Base-by-base conservation (phyloP, 345 rosid genomes). In the Leavenworthia alabamica region DNA sequence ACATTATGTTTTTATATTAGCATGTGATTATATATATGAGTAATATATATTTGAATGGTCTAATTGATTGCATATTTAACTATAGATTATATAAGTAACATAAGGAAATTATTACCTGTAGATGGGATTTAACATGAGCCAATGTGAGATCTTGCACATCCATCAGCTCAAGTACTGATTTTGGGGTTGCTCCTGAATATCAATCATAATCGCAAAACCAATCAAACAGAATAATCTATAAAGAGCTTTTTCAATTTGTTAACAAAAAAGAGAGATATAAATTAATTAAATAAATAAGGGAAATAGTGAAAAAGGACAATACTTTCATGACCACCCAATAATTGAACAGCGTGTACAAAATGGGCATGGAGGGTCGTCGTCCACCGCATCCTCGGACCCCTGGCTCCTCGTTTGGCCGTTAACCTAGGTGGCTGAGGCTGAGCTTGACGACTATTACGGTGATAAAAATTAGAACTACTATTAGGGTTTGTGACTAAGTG, bases 321-420 rank as follows among this genome's bases (percentile, higher is more conserved):
- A 94, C 99, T 94, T 79, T 90, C 96, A 77, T 94, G 99, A 76
- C 97, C 99, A 64, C 99, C 99, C 75, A 94, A 74, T 57, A 94
- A 80, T 83, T 94, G 96, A 65, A 94, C 97, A 26, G 97, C 99
- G 59, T 90, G 99, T 73, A 94, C 97, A 76, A 94, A 94, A 75
- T 89, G 97, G 68, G 88, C 83, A 71, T 94, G 99, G 28, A 94
- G 97, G 36, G 97, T 90, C 19, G 95, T 83, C 24, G 99, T 94
- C 99, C 99, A 94, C 63, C 99, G 74, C 79, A 89, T 89, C 74
- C 94, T 81, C 1, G 96, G 96, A 22, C 90, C 96, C 62, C 96
- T 81, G 74, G 69, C 77, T 36, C 75, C 88, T 79, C 87, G 75
- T 73, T 70, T 83, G 20, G 32, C 73, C 1, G 75, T 83, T 14